Evolutionary conservation across 2,329 filamentous ascomycete genomes (phyloP), one percentile per base, ranked within the genome.

Genomic region (Penicillium sclerotiorum): DNA sequence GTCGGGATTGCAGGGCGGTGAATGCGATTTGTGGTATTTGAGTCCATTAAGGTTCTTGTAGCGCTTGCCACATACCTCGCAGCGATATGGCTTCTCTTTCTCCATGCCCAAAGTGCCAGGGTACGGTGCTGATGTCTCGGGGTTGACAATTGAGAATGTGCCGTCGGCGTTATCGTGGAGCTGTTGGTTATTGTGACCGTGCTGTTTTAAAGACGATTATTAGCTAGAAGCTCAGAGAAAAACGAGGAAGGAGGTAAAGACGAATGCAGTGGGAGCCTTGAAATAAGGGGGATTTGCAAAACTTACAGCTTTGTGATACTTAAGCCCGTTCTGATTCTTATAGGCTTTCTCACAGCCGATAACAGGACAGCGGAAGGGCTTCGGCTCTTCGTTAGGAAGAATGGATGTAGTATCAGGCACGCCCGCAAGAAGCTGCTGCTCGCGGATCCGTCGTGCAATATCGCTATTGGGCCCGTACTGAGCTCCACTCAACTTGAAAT

Each of bases 331-430:
- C 70, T 97, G 94, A 71, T 99, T 99, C 80, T 99, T 99, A 77
- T 99, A 99, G 0, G 94, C 93, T 79, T 99, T 99, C 72, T 97
- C 94, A 66, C 94, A 99, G 5, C 94, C 94, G 69, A 99, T 95
- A 43, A 99, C 94, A 1, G 94, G 94, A 65, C 94, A 99, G 69
- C 92, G 89, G 80, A 96, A 99, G 0, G 94, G 94, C 74, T 97
- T 99, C 64, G 95, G 90, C 69, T 99, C 93, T 68, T 97, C 93
- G 13, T 87, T 87, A 50, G 82, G 80, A 66, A 73, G 69, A 50
- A 75, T 63, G 21, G 70, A 68, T 13, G 70, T 73, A 27, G 72
- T 75, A 57, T 78, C 76, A 22, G 76, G 75, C 30, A 79, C 73
- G 23, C 80, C 80, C 25, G 81, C 81, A 56, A 84, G 73, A 54